Conservation (phyloP, 345 rosid species). For the Rubroshorea leprosula region DNA sequence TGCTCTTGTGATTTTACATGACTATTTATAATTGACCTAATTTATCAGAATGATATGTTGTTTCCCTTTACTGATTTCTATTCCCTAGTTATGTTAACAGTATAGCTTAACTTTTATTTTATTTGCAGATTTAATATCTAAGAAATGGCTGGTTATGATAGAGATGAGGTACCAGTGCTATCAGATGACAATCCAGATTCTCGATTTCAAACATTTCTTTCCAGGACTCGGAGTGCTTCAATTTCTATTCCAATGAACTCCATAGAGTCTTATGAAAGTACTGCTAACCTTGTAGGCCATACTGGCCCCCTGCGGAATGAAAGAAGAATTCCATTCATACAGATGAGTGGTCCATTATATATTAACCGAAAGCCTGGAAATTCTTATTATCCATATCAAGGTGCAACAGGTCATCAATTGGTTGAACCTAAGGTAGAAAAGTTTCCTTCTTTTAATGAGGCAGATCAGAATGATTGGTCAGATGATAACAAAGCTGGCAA, state of each 20-base stretch:
- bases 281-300: conserved; percentile 42
- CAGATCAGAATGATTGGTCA: conserved; percentile 32
- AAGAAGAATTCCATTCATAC: conserved; percentile 43
- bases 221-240: conserved; percentile 60
- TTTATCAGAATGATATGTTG: too few relatives aligned
- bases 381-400: conserved; percentile 25
- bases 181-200: conserved; percentile 30
- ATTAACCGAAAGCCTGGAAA: conserved; percentile 30
- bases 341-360: conserved; percentile 71
- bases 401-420: conserved; percentile 14
- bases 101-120: neutral
- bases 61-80: neutral
- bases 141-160: conserved; percentile 47
- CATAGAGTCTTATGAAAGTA: conserved; percentile 40
- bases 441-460: conserved; percentile 31
- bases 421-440: conserved; percentile 33
- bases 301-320: conserved; percentile 80
- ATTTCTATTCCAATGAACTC: conserved; percentile 44
- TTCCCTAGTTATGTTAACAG: neutral
- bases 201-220: conserved; percentile 27
- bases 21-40: neutral
- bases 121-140: conserved; percentile 19
- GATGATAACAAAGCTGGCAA: conserved; percentile 35
- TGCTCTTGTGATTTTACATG: neutral
- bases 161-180: conserved; percentile 64